Evolutionary conservation across 164 flowering plant species (phyloP).

Genomic region (Berberis vulgaris): DNA sequence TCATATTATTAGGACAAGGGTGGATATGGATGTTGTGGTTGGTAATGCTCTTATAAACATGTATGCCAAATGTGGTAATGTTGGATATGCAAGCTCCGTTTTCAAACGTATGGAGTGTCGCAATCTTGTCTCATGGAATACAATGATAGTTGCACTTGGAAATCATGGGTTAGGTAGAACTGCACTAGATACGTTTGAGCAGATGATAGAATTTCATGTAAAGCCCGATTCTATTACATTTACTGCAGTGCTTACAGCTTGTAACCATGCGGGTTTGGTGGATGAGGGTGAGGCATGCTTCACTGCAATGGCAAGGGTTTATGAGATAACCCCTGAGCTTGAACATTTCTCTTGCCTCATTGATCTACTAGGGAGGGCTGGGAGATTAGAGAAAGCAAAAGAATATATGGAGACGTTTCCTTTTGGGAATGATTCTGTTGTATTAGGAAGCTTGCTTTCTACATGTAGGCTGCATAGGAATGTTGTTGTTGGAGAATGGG

Average conservation of each 20-base stretch:
- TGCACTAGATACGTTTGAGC: slow-evolving; percentile 38
- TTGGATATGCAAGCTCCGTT: slow-evolving; percentile 28
- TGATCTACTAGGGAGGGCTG: slow-evolving; percentile 69
- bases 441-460: slow-evolving; percentile 64
- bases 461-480: slow-evolving; percentile 54
- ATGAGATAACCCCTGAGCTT: slow-evolving; percentile 36
- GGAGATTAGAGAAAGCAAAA: slow-evolving; percentile 53
- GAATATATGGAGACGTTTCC: slow-evolving; percentile 26
- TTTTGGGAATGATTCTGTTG: slow-evolving; percentile 38
- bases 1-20: slow-evolving; percentile 35
- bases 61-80: slow-evolving; percentile 77
- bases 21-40: slow-evolving; percentile 39
- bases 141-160: slow-evolving; percentile 53
- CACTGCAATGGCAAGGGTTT: slow-evolving; percentile 36
- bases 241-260: slow-evolving; percentile 45
- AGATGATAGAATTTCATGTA: slow-evolving; percentile 35
- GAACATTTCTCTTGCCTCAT: slow-evolving; percentile 69
- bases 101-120: slow-evolving; percentile 31
- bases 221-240: slow-evolving; percentile 65
- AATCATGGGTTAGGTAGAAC: slow-evolving; percentile 50
- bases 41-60: slow-evolving; percentile 64
- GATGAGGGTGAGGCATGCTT: slow-evolving; percentile 41
- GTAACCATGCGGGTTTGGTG: slow-evolving; percentile 69
- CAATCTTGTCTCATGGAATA: slow-evolving; percentile 67
- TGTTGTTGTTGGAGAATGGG: slow-evolving; percentile 37